Conservation (phyloP, 164 flowering plant species). For the Aristolochia fimbriata region DNA sequence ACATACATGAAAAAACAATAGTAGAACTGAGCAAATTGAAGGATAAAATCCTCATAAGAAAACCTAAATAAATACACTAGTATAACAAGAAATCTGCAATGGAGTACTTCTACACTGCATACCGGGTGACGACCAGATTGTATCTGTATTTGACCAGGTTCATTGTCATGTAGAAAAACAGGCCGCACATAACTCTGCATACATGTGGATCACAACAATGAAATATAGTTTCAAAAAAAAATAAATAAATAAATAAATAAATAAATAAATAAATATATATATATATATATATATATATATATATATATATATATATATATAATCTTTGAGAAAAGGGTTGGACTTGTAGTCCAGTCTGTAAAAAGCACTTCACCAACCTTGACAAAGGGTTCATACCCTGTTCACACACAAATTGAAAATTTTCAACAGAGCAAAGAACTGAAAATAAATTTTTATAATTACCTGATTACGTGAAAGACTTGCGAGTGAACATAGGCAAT, state of each 20-base stretch:
- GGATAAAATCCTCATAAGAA: not conserved
- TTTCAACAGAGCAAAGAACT: too few species aligned
- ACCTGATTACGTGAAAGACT: slow-evolving; percentile 76
- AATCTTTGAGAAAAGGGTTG: not conserved
- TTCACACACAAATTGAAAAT: too few species aligned
- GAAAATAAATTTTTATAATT: not conserved
- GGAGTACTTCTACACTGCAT: slow-evolving; percentile 9
- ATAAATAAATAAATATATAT: too few species aligned
- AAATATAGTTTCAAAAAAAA: too few species aligned
- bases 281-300: too few species aligned
- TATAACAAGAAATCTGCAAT: not conserved
- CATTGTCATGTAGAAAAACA: slow-evolving; percentile 47
- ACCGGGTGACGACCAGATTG: slow-evolving; percentile 87
- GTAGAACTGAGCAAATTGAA: not conserved
- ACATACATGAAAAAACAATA: not conserved
- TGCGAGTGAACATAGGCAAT: slow-evolving; percentile 82
- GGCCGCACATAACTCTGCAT: slow-evolving; percentile 88
- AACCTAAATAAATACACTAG: not conserved
- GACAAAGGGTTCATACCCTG: too few species aligned
- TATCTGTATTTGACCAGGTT: slow-evolving; percentile 72
- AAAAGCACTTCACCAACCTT: too few species aligned
- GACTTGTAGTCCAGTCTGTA: too few species aligned
- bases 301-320: too few species aligned
- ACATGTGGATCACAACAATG: not conserved
- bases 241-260: too few species aligned